A percentile compares a stretch with the other conserved stretches of the same genome.
Evolutionary conservation across 2,329 filamentous ascomycete genomes (phyloP).

Genomic region (Pseudonectria foliicola): DNA sequence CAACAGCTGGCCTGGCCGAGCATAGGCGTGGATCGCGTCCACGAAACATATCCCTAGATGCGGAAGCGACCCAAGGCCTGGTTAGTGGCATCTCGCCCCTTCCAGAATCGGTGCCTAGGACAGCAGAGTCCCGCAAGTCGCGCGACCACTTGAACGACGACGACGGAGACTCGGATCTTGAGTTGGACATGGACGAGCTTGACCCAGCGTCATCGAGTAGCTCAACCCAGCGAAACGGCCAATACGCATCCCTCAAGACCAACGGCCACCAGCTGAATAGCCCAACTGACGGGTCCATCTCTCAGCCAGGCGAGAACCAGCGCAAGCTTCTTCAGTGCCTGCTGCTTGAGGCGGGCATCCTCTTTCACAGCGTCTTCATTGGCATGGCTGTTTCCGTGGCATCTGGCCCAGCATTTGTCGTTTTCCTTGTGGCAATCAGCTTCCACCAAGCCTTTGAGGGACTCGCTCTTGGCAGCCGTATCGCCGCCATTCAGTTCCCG

Average conservation of each 20-base stretch:
- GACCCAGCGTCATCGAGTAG: constrained; percentile 32
- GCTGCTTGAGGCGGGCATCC: constrained; percentile 72
- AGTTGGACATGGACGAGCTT: constrained; percentile 55
- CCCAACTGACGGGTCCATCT: constrained; percentile 9
- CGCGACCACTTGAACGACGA: constrained; percentile 32
- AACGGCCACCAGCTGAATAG: constrained; percentile 1
- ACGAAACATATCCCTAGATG: constrained; percentile 40
- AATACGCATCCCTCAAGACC: constrained; percentile 27
- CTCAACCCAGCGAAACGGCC: constrained; percentile 17
- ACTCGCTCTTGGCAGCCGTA: constrained; percentile 76
- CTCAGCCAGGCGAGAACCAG: constrained; percentile 50
- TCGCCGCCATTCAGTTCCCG: constrained; percentile 75
- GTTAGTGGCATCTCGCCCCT: constrained; percentile 53
- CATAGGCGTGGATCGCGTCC: constrained; percentile 37
- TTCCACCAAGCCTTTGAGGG: constrained; percentile 90
- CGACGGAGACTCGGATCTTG: constrained; percentile 48
- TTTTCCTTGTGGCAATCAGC: constrained; percentile 72
- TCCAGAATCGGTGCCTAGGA: constrained; percentile 44
- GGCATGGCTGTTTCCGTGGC: constrained; percentile 81
- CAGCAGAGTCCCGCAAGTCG: constrained; percentile 18
- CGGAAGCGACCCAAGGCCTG: constrained; percentile 46
- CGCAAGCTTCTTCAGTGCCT: constrained; percentile 69
- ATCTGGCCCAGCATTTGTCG: constrained; percentile 69
- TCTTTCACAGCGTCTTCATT: constrained; percentile 82
- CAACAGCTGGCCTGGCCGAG: constrained; percentile 27